Percentiles rank a stretch among this genome's conserved stretches.
Conservation (phyloP, 1,284 basidiomycete genomes). For the Cryptococcus sp. region DNA sequence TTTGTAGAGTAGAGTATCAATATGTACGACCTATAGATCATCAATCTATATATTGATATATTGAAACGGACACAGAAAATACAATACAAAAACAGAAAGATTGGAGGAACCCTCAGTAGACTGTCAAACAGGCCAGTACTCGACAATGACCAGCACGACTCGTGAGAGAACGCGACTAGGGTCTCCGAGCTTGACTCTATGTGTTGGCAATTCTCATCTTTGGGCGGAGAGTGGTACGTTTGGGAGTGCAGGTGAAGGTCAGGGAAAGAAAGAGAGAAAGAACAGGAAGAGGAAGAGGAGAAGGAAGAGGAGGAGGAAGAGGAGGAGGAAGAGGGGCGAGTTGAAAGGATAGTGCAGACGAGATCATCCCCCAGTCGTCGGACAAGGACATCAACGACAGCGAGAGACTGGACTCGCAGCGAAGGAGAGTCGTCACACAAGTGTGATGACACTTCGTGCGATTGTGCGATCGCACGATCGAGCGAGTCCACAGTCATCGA, state of each 20-base stretch:
- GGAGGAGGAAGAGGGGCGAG: background rate
- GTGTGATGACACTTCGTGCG: too few relatives aligned
- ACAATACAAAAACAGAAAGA: conserved; percentile 1
- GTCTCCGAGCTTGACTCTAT: conserved; percentile 53
- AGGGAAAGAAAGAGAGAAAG: background rate
- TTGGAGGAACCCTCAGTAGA: conserved; percentile 33
- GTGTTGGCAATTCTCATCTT: conserved; percentile 53
- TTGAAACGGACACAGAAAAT: background rate
- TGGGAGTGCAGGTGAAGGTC: background rate
- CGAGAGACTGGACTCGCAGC: background rate
- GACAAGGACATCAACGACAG: background rate
- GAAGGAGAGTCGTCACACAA: too few relatives aligned
- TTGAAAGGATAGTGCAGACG: background rate
- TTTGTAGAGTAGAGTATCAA: background rate
- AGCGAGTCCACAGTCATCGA: too few relatives aligned
- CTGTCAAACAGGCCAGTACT: conserved; percentile 49
- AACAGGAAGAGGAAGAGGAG: conserved; percentile 2
- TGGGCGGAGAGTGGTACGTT: conserved; percentile 9
- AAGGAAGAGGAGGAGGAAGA: conserved; percentile 5
- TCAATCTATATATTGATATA: background rate
- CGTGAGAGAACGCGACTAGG: conserved; percentile 34
- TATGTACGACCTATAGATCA: too few relatives aligned
- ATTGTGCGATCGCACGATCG: too few relatives aligned
- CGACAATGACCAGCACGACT: conserved; percentile 40
- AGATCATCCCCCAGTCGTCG: background rate